phyloP scores from a whole-genome alignment of 2,329 filamentous ascomycete genomes.

The Xylogone sp. region DNA sequence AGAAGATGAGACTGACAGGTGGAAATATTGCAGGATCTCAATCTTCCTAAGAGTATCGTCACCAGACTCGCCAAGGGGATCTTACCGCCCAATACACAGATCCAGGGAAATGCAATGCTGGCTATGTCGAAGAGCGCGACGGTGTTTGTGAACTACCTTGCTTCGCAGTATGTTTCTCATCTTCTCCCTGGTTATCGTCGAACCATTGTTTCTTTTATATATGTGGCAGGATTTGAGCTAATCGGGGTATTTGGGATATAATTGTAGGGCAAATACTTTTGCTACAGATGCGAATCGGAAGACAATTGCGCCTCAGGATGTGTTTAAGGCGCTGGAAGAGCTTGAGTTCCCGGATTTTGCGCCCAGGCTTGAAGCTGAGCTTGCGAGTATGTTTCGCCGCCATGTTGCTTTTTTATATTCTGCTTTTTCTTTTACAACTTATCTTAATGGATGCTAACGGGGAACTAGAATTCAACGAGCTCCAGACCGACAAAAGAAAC shows the following conservation, averaged over 20 bases:
- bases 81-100: conserved; percentile 75
- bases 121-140: conserved; percentile 79
- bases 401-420: background rate
- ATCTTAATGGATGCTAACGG: conserved; percentile 6
- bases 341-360: conserved; percentile 71
- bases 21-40: conserved; percentile 58
- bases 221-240: too few species aligned
- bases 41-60: conserved; percentile 76
- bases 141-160: conserved; percentile 78
- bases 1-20: background rate
- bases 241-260: background rate
- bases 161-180: conserved; percentile 60
- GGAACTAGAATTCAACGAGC: conserved; percentile 61
- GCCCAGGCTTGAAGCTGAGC: conserved; percentile 68
- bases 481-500: conserved; percentile 71
- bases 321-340: conserved; percentile 68
- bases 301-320: conserved; percentile 72
- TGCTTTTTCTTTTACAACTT: background rate
- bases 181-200: too few species aligned
- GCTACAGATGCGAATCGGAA: conserved; percentile 67
- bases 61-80: conserved; percentile 76
- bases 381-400: conserved; percentile 55
- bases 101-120: conserved; percentile 76
- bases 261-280: conserved; percentile 65
- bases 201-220: too few species aligned